phyloP scores from a whole-genome alignment of 768 basidiomycete genomes.

The Trametes villosa region DNA sequence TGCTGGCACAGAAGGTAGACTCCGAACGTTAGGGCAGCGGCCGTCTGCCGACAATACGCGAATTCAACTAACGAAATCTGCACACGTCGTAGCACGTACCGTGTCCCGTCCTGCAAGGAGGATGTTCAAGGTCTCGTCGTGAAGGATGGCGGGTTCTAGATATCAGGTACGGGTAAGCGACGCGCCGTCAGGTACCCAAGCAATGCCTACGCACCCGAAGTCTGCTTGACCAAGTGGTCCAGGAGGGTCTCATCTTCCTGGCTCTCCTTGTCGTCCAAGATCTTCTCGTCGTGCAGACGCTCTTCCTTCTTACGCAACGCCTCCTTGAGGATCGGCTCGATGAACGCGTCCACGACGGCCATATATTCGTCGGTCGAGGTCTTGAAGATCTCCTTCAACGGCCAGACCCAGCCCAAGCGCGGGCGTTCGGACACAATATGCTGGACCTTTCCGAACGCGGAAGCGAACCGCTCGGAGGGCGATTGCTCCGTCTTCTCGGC shows the following conservation, averaged over 20 bases:
- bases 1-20: constrained; percentile 37
- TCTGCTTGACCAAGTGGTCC: constrained; percentile 44
- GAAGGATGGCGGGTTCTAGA: constrained; percentile 29
- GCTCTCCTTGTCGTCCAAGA: constrained; percentile 20
- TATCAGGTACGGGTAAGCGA: not conserved
- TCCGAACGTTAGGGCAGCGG: constrained; percentile 35
- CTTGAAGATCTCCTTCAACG: constrained; percentile 46
- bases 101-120: constrained; percentile 36
- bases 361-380: constrained; percentile 44
- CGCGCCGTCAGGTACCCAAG: too few species aligned
- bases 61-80: not conserved
- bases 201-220: constrained; percentile 37
- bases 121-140: constrained; percentile 38
- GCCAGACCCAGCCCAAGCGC: constrained; percentile 50
- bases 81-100: not conserved
- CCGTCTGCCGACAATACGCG: constrained; percentile 21
- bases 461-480: constrained; percentile 37
- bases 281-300: constrained; percentile 16
- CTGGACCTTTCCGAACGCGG: constrained; percentile 47
- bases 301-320: constrained; percentile 45
- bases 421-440: constrained; percentile 34
- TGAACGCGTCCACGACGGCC: constrained; percentile 47
- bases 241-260: constrained; percentile 43
- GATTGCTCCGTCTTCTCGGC: not conserved
- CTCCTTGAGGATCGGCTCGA: constrained; percentile 52